Evolutionary conservation across 179 eudicot species (phyloP).

Genomic region (Beta macrorhiza): DNA sequence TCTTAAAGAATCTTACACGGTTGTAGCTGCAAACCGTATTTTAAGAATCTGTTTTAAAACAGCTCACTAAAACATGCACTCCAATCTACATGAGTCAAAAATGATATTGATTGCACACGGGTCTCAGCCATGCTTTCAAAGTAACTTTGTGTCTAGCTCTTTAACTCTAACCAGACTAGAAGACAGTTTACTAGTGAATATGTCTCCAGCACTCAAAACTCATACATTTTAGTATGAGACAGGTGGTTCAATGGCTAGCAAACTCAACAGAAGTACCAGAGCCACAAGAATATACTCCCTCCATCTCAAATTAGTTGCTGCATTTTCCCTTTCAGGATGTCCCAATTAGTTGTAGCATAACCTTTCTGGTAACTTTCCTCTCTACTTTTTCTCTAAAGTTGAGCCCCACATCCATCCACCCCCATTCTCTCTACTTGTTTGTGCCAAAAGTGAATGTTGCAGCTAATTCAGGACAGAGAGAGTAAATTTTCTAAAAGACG

Average conservation of each 20-base stretch:
- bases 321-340: too few species aligned
- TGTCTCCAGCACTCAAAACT: neutral
- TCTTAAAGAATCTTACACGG: neutral
- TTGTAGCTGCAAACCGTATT: neutral
- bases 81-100: neutral
- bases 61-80: neutral
- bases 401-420: too few species aligned
- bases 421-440: too few species aligned
- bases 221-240: too few species aligned
- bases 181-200: neutral
- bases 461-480: too few species aligned
- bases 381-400: too few species aligned
- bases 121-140: neutral
- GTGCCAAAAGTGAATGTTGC: too few species aligned
- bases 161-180: neutral
- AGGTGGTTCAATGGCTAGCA: neutral
- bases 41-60: neutral
- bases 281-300: neutral
- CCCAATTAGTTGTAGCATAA: too few species aligned
- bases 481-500: too few species aligned
- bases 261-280: neutral
- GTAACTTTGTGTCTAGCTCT: neutral
- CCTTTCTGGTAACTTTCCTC: too few species aligned
- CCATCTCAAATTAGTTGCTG: too few species aligned
- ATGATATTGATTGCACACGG: neutral